phyloP scores from a whole-genome alignment of 2,329 filamentous ascomycete genomes.

The Iodosphaeria phyllophila region DNA sequence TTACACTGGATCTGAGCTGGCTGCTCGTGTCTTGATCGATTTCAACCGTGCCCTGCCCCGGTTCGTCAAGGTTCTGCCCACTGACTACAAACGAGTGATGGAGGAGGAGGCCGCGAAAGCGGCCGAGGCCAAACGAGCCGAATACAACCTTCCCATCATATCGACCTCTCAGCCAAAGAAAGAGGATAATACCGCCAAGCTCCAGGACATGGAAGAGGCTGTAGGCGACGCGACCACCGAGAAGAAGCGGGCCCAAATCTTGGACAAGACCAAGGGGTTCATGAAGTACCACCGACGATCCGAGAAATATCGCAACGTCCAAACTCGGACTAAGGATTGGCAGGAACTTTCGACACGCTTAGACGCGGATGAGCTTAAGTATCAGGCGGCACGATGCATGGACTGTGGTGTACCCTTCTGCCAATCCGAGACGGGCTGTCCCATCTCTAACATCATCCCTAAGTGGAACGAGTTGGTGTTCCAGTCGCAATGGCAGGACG shows the following conservation, averaged over 20 bases:
- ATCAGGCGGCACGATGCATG: conserved; percentile 94
- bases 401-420: conserved; percentile 98
- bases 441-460: conserved; percentile 93
- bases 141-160: conserved; percentile 64
- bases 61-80: conserved; percentile 84
- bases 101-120: conserved; percentile 72
- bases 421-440: conserved; percentile 88
- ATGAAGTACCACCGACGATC: conserved; percentile 90
- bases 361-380: conserved; percentile 89
- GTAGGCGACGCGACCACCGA: conserved; percentile 68
- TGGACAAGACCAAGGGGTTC: conserved; percentile 96
- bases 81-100: conserved; percentile 90
- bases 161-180: conserved; percentile 49
- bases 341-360: conserved; percentile 74
- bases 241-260: conserved; percentile 75
- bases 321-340: conserved; percentile 82
- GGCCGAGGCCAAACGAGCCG: conserved; percentile 65
- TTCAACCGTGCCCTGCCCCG: conserved; percentile 80
- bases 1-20: conserved; percentile 90
- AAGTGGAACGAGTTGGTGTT: conserved; percentile 84
- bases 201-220: conserved; percentile 80
- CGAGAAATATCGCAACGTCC: conserved; percentile 79
- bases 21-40: conserved; percentile 83
- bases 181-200: conserved; percentile 49
- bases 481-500: conserved; percentile 70